phyloP scores from a whole-genome alignment of 169 alveolate species.

The Plasmodium falciparum region DNA sequence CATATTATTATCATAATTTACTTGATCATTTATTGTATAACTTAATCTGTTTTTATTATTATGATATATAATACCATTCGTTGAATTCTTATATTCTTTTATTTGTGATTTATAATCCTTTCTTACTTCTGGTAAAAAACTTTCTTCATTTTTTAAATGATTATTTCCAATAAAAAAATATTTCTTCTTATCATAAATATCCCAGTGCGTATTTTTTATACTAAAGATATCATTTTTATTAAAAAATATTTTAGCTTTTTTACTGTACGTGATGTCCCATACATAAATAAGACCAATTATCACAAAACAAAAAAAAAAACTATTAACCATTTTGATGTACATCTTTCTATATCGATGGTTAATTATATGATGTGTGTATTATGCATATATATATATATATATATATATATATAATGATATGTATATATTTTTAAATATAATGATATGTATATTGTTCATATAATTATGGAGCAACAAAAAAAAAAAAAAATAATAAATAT shows the following conservation, averaged over 20 bases:
- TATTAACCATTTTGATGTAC: not conserved
- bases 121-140: not conserved
- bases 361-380: no score
- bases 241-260: not conserved
- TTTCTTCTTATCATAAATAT: not conserved
- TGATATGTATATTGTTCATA: not conserved
- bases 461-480: no score
- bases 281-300: constrained; percentile 10
- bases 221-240: not conserved
- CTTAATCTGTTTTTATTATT: not conserved
- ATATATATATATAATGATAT: not conserved
- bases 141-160: constrained; percentile 11
- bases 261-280: not conserved
- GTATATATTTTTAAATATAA: not conserved
- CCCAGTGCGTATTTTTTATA: not conserved
- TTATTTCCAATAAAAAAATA: not conserved
- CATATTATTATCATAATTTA: not conserved
- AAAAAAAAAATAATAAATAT: no score
- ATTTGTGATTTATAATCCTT: constrained; percentile 15
- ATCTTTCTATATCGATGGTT: not conserved
- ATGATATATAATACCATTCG: not conserved
- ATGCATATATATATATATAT: not conserved
- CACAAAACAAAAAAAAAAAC: not conserved
- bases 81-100: constrained; percentile 1
- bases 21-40: not conserved